Base-by-base conservation (phyloP, 2,329 filamentous ascomycete genomes). In the Alternaria sp. region DNA sequence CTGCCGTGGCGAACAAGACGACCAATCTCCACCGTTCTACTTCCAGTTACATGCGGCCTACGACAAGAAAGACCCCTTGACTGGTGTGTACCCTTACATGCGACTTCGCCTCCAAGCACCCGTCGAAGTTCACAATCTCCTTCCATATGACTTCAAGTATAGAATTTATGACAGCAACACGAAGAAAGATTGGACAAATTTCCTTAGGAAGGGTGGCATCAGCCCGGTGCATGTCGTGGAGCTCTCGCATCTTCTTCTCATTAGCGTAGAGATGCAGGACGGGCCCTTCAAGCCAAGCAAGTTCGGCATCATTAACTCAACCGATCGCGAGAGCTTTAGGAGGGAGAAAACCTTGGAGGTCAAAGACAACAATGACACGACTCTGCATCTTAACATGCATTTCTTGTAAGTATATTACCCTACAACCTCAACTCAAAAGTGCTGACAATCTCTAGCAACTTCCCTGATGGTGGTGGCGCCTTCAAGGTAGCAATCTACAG, bases 81-180 rank as follows among this genome's bases (percentile, higher is more conserved):
- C 91, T 8, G 91, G 89, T 58, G 87, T 90, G 62, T 99, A 99
- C 75, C 95, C 95, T 0, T 95, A 95, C 77, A 98, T 99, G 95
- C 89, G 89, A 60, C 85, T 99, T 66, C 92, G 94, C 67, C 86
- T 99, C 3, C 96, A 93, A 24, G 94, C 95, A 0, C 95, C 96
- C 0, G 88, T 99, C 14, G 94, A 97, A 51, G 86, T 99, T 5
- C 94, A 99, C 78, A 99, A 99, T 67, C 82, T 99, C 43, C 81
- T 99, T 38, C 95, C 95, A 0, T 98, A 95, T 75, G 95, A 99
- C 79, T 99, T 99, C 87, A 98, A 99, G 79, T 99, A 99, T 78
- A 89, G 94, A 56, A 98, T 99, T 56, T 99, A 98, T 74, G 95
- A 99, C 82, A 97, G 96, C 82, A 96, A 97, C 77, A 97, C 94